These are phyloP conservation scores for Musa balbisiana DNA, from an alignment of 202 grass and related monocot genomes.

Conservation along the genomic window DNA sequence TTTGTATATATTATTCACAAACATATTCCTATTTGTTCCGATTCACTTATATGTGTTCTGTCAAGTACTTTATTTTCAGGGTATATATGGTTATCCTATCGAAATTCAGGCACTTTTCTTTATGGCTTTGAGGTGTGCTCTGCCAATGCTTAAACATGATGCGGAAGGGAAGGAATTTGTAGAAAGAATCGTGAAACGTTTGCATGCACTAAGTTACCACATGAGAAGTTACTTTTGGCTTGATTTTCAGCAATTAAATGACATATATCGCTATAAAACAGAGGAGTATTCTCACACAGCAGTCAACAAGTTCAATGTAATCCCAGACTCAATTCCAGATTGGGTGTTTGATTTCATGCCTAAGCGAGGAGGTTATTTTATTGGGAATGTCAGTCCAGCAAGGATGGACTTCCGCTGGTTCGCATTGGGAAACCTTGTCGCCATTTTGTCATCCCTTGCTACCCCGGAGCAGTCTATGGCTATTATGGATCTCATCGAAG, in stretches of 20 bases:
- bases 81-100: conserved; percentile 18
- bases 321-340: conserved; percentile 15
- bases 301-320: conserved; percentile 19
- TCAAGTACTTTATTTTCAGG: neutral
- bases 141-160: conserved; percentile 19
- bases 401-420: conserved; percentile 21
- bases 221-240: conserved; percentile 19
- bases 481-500: conserved; percentile 22
- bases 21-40: no score
- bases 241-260: conserved; percentile 15
- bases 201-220: conserved; percentile 15
- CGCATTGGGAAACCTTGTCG: conserved; percentile 5
- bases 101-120: conserved; percentile 22
- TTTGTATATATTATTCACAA: no score
- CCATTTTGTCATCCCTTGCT: conserved; percentile 14
- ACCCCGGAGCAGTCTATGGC: conserved; percentile 16
- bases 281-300: conserved; percentile 17
- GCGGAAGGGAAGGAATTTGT: conserved; percentile 10
- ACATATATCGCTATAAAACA: conserved; percentile 18
- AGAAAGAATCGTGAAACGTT: conserved; percentile 8
- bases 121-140: conserved; percentile 12
- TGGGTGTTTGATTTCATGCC: conserved; percentile 21
- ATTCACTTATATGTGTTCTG: no score
- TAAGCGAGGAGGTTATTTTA: conserved; percentile 2
- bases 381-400: conserved; percentile 10